A percentile compares a stretch with the other conserved stretches of the same genome.
These are phyloP conservation scores for Canna indica DNA, from an alignment of 176 grass and related monocot genomes.

Conservation along the genomic window DNA sequence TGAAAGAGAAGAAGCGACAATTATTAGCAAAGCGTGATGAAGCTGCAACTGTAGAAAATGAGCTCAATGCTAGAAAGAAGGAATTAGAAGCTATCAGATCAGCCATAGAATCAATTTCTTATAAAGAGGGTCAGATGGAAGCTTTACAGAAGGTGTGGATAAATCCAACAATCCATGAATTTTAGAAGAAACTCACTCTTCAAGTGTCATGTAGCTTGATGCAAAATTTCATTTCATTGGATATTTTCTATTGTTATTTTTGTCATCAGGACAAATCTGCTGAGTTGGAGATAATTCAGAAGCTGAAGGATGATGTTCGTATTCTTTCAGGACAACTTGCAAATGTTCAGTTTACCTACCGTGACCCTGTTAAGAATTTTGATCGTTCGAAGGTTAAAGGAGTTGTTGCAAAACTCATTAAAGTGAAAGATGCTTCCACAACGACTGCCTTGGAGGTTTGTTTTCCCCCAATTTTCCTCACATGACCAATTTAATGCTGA, in stretches of 20 bases:
- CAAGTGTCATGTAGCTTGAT: background rate
- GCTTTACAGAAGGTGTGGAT: constrained; percentile 62
- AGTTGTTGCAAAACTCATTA: constrained; percentile 79
- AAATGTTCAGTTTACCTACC: constrained; percentile 69
- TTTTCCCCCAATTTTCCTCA: constrained; percentile 1
- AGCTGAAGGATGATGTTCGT: constrained; percentile 58
- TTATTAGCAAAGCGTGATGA: constrained; percentile 68
- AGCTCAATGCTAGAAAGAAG: constrained; percentile 54
- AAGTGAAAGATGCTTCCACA: constrained; percentile 82
- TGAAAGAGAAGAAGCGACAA: constrained; percentile 78
- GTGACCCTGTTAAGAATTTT: constrained; percentile 76
- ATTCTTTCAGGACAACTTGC: constrained; percentile 55
- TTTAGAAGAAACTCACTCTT: too few species aligned
- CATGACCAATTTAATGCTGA: constrained; percentile 2
- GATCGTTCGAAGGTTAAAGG: constrained; percentile 98
- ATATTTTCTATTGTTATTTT: background rate
- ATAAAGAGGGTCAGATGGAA: constrained; percentile 82
- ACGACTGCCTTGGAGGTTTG: constrained; percentile 84
- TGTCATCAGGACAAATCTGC: constrained; percentile 45
- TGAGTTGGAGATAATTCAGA: constrained; percentile 45
- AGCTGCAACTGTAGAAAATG: constrained; percentile 68
- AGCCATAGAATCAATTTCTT: constrained; percentile 61
- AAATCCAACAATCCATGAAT: background rate
- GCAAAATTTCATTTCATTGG: background rate
- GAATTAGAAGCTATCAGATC: constrained; percentile 57